phyloP scores from a whole-genome alignment of 768 basidiomycete species.

The Hericium rajendrae region DNA sequence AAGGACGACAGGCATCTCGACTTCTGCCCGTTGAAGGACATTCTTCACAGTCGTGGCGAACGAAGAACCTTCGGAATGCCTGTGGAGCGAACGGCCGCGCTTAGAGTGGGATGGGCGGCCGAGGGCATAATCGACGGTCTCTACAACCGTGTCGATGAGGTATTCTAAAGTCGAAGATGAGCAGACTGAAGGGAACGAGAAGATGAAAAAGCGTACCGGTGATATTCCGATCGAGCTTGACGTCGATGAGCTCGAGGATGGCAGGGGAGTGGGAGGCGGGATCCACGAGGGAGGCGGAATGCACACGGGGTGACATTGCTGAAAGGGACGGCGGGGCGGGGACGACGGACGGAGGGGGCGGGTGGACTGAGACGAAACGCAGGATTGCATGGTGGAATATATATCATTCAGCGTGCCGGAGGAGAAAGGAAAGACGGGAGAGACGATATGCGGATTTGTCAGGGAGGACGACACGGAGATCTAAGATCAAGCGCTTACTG shows the following conservation, averaged over 20 bases:
- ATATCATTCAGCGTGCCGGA: constrained; percentile 23
- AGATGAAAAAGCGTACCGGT: constrained; percentile 41
- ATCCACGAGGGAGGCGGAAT: constrained; percentile 50
- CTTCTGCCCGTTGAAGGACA: constrained; percentile 65
- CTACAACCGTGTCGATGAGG: constrained; percentile 55
- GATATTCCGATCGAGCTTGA: constrained; percentile 50
- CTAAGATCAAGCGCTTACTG: constrained; percentile 4
- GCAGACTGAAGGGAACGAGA: background rate
- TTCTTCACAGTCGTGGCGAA: constrained; percentile 60
- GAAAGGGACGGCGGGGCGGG: constrained; percentile 3
- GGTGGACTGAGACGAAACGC: constrained; percentile 7
- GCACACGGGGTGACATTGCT: constrained; percentile 26
- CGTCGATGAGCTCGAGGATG: constrained; percentile 57
- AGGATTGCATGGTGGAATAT: constrained; percentile 12
- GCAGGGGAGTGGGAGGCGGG: constrained; percentile 52
- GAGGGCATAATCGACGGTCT: constrained; percentile 71
- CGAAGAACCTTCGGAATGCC: constrained; percentile 41
- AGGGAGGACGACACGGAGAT: constrained; percentile 3
- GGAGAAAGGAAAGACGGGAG: constrained; percentile 15
- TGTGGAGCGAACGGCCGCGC: constrained; percentile 37
- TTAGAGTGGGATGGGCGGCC: constrained; percentile 50
- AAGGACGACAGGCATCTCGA: constrained; percentile 59
- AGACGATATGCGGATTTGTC: constrained; percentile 5
- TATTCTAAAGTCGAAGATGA: constrained; percentile 40
- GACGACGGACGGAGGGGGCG: constrained; percentile 6